Base-by-base conservation (phyloP, 495 filamentous ascomycete genomes). In the Hypoxylon perforatum region DNA sequence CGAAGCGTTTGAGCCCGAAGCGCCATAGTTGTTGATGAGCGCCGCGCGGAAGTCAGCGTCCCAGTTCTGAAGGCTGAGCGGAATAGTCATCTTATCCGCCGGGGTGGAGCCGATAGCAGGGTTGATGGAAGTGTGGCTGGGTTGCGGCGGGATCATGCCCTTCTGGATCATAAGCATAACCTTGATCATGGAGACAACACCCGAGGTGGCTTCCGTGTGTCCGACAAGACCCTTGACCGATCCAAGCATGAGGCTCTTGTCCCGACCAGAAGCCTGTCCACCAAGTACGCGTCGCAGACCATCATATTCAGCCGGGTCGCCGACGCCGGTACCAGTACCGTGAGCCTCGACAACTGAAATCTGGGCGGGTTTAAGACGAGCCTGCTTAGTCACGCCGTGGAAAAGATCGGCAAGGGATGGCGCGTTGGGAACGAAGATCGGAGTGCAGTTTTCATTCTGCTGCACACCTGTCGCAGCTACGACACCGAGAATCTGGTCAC, bases 11-110 rank as follows among this genome's bases (percentile, higher is more conserved):
- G 71, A 78, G 0, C 84, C 83, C 0, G 80, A 75, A 0, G 82
- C 84, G 3, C 84, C 84, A 48, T 86, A 86, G 56, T 81, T 85
- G 60, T 82, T 85, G 45, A 88, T 78, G 1, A 84, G 44, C 0
- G 81, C 85, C 0, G 71, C 77, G 2, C 74, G 63, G 28, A 75
- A 77, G 1, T 59, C 51, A 0, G 51, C 66, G 2, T 71, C 57
- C 82, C 82, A 85, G 6, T 62, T 54, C 14, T 50, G 57, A 1
- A 77, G 3, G 11, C 49, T 60, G 0, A 62, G 79, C 0, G 70
- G 39, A 22, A 87, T 79, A 7, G 65, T 63, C 18, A 86, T 79
- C 2, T 66, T 75, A 47, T 83, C 81, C 12, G 70, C 25, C 4
- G 58, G 54, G 0, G 63, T 56, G 2, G 74, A 39, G 1, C 61